Base-by-base conservation (phyloP, 345 rosid genomes). In the Eutrema yunnanense region DNA sequence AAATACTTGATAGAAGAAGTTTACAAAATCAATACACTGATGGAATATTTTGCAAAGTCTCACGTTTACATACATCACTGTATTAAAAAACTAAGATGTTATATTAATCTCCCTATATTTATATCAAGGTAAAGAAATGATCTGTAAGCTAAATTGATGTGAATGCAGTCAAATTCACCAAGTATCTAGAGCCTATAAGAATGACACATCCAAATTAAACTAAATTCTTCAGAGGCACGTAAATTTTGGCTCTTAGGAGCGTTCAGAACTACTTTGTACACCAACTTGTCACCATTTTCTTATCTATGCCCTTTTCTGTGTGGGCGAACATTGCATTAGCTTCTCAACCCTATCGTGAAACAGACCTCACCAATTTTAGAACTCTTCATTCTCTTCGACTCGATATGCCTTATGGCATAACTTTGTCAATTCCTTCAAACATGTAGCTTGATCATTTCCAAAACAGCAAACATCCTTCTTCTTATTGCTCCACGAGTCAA, bases 361-460 rank as follows among this genome's bases (percentile, higher is more conserved):
- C 66, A 58, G 16, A 27, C 59, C 37, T 69, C 38, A 47, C 47
- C 37, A 69, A 3, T 14, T 43, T 56, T 8, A 16, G 9, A 69
- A 30, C 37, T 69, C 27, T 59, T 67, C 5, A n/a, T 14, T 43
- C 62, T 67, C 40, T 41, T 58, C 58, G 29, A 58, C 47, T 58
- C 34, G 40, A 70, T 47, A 57, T 57, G 65, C 33, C 30, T 44
- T 44, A 9, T 33, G 73, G 36, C 55, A 56, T 46, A 34, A 69
- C 52, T 56, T 3, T 34, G 65, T 34, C 73, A 69, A 56, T 56
- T 69, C 55, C 73, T 69, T 56, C 37, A 34, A 47, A 56, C 65
- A 56, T 46, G 65, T 56, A 69, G 57, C 65, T 27, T 47, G 48
- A 69, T 13, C 63, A 34, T 13, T 19, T 46, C 11, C 29, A 30